These are phyloP conservation scores for Capronia coronata DNA, from an alignment of 2,329 filamentous ascomycete genomes.

Conservation along the genomic window DNA sequence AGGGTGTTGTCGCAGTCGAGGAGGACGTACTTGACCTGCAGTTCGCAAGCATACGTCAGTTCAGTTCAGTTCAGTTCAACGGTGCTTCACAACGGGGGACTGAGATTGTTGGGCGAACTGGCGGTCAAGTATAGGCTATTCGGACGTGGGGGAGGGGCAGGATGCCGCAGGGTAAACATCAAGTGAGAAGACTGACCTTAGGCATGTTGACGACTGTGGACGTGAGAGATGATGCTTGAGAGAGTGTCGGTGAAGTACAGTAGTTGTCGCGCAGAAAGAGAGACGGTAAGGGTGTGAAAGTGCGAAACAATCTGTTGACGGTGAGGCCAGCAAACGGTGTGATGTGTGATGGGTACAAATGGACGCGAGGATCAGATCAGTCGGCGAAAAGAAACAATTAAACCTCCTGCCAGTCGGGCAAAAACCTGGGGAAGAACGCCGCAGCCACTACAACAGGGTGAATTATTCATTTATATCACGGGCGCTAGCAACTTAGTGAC, in stretches of 20 bases:
- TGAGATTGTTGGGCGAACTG: conserved; percentile 1
- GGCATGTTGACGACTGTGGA: conserved; percentile 17
- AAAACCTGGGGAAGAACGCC: not conserved
- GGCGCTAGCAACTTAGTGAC: not conserved
- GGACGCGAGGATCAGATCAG: not conserved
- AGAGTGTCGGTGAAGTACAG: too few relatives aligned
- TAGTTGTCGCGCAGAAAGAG: too few relatives aligned
- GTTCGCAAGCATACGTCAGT: conserved; percentile 5
- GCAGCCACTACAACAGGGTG: conserved; percentile 1
- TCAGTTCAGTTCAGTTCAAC: not conserved
- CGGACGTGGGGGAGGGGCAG: not conserved
- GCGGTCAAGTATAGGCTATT: conserved; percentile 12
- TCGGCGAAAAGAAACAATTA: conserved; percentile 1
- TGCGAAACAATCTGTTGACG: not conserved
- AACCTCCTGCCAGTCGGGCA: not conserved
- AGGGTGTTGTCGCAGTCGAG: conserved; percentile 84
- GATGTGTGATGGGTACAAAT: not conserved
- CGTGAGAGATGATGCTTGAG: not conserved
- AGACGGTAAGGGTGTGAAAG: too few relatives aligned
- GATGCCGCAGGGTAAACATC: not conserved
- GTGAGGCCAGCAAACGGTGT: not conserved
- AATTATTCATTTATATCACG: too few relatives aligned
- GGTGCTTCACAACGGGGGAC: not conserved
- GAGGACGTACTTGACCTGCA: conserved; percentile 62
- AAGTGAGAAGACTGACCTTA: conserved; percentile 11